Evolutionary conservation across 78 protist species (phyloP).

Genomic region (Chrysochromulina tobinii): DNA sequence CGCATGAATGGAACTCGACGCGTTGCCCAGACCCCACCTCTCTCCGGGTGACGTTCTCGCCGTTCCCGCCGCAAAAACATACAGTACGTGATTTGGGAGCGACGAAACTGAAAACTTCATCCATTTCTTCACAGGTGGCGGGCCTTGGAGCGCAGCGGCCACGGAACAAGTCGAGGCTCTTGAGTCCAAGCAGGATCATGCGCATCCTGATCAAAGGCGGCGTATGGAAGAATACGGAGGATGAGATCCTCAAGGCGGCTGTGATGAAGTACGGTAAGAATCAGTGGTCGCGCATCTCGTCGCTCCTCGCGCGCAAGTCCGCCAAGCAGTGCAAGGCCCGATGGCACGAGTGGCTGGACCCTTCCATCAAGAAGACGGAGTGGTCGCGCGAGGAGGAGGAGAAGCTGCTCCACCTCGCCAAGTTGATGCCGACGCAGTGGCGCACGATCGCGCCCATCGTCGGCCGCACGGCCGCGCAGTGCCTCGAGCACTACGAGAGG

Average conservation of each 20-base stretch:
- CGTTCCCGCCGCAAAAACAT: too few relatives aligned
- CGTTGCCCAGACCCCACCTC: too few relatives aligned
- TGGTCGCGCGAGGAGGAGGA: slow-evolving; percentile 99
- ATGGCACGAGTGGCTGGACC: slow-evolving; percentile 99
- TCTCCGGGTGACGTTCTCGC: too few relatives aligned
- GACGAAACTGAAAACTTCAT: too few relatives aligned
- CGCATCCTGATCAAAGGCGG: slow-evolving; percentile 85
- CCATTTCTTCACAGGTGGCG: too few relatives aligned
- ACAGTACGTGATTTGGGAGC: too few relatives aligned
- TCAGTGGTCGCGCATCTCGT: slow-evolving; percentile 77
- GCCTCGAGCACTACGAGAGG: slow-evolving; percentile 96
- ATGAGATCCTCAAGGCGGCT: slow-evolving; percentile 99
- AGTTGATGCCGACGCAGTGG: slow-evolving; percentile 94
- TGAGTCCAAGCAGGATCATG: not conserved
- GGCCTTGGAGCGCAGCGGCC: too few relatives aligned
- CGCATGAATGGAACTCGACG: too few relatives aligned
- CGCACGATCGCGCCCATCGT: slow-evolving; percentile 96
- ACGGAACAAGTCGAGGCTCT: too few relatives aligned
- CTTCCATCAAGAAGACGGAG: slow-evolving; percentile 98
- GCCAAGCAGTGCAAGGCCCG: slow-evolving; percentile 99
- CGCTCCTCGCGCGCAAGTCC: slow-evolving; percentile 92
- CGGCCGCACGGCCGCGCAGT: slow-evolving; percentile 98
- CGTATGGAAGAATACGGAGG: slow-evolving; percentile 97
- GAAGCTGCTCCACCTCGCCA: slow-evolving; percentile 96
- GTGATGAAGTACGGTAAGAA: slow-evolving; percentile 98